Percentiles rank a stretch among this genome's conserved stretches.
Evolutionary conservation across 176 grass and related monocot genomes (phyloP).

Genomic region (Triticum aestivum): IWGSC_CS_RefSeq_v2.1 NC_057801.1:1754388-1754887

Average conservation of each 20-base stretch:
- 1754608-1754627: slow-evolving; percentile 35
- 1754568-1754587: slow-evolving; percentile 81
- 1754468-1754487: slow-evolving; percentile 18
- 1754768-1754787: not conserved
- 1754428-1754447: not conserved
- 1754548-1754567: slow-evolving; percentile 85
- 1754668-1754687: not conserved
- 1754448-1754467: not conserved
- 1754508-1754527: slow-evolving; percentile 76
- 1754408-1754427: not conserved
- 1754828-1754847: not conserved
- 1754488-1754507: not conserved
- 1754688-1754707: no score
- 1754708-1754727: not conserved
- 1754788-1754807: not conserved
- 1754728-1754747: not conserved
- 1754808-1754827: not conserved
- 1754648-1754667: not conserved
- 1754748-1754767: not conserved
- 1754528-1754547: slow-evolving; percentile 89
- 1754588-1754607: slow-evolving; percentile 63
- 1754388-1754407: not conserved
- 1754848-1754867: not conserved
- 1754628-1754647: not conserved
- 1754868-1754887: not conserved